phyloP scores from a whole-genome alignment of 2,329 filamentous ascomycete genomes.

The Cladosporium sphaerospermum region DNA sequence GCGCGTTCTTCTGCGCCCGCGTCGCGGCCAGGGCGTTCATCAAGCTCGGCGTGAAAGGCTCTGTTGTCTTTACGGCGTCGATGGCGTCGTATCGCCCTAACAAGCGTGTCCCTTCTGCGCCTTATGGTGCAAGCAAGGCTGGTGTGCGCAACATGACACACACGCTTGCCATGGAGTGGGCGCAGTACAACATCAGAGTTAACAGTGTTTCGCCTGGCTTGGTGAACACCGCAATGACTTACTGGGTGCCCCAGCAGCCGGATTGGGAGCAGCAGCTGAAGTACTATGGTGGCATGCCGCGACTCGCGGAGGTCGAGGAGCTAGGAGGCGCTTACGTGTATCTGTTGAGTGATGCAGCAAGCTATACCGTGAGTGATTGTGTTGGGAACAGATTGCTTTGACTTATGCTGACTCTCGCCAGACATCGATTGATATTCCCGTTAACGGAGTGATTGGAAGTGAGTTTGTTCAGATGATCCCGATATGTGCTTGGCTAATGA shows the following conservation, averaged over 20 bases:
- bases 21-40: constrained; percentile 31
- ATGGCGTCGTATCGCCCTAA: constrained; percentile 30
- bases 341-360: constrained; percentile 37
- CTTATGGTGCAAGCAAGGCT: constrained; percentile 28
- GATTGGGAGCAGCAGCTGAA: constrained; percentile 9
- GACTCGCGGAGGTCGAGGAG: constrained; percentile 32
- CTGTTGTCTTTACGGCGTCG: constrained; percentile 32
- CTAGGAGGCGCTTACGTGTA: constrained; percentile 45
- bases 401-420: constrained; percentile 48
- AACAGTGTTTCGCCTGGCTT: constrained; percentile 56
- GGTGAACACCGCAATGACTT: constrained; percentile 37
- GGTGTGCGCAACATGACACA: constrained; percentile 50
- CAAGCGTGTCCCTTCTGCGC: constrained; percentile 27
- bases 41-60: constrained; percentile 29
- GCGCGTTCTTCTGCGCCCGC: constrained; percentile 33
- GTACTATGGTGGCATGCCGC: constrained; percentile 19
- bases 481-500: background rate
- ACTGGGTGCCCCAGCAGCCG: constrained; percentile 22
- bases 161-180: constrained; percentile 56
- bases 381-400: constrained; percentile 41
- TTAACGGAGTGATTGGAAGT: constrained; percentile 28
- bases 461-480: constrained; percentile 2
- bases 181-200: constrained; percentile 50
- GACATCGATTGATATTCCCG: constrained; percentile 46
- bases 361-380: constrained; percentile 40